Evolutionary conservation across 23 red algal species (phyloP), one percentile per base, ranked within the genome.

Genomic region (Gracilaria gracilis): DNA sequence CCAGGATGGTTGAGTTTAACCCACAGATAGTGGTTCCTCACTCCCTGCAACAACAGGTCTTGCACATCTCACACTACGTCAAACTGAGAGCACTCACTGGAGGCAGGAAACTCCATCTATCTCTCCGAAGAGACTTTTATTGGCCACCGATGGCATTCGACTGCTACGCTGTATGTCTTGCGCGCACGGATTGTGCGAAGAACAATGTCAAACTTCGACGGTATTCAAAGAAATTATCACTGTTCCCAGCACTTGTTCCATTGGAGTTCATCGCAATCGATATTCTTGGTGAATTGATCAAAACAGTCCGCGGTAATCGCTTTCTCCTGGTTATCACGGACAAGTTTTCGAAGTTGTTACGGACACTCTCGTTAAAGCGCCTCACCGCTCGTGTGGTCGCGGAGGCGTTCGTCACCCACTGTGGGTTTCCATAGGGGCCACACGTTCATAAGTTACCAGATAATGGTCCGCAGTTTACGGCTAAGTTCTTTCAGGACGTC

Each of bases 281-380:
- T 36, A 87, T 87, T 0, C 83, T 87, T 28, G 62, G 61, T n/a
- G 7, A 69, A 23, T 78, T 87, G 9, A 74, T 75, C 34, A 57
- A 9, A 3, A 65, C 61, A 2, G 70, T 36, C 15, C 9, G 49
- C 8, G 66, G 83, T 51, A 75, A 87, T 25, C 16, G 35, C 24
- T 87, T 73, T 42, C 19, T 87, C 9, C 65, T 87, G 23, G 83
- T 75, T 9, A 87, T 75, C 62, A 78, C 83, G 8, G 83, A 87
- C 51, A n/a, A 61, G 19, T 78, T 70, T n/a, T 40, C 83, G 2
- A 87, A 87, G 65, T 16, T 87, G 65, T 27, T 1, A 29, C 16
- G 64, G 17, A 70, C 59, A 37, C 24, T 73, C 19, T 27, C 82
- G 20, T 3, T 86, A 19, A 67, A 53, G 39, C 21, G 34, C 20